phyloP scores from a whole-genome alignment of 2,329 filamentous ascomycete species.

The Fusarium verrucosum region DNA sequence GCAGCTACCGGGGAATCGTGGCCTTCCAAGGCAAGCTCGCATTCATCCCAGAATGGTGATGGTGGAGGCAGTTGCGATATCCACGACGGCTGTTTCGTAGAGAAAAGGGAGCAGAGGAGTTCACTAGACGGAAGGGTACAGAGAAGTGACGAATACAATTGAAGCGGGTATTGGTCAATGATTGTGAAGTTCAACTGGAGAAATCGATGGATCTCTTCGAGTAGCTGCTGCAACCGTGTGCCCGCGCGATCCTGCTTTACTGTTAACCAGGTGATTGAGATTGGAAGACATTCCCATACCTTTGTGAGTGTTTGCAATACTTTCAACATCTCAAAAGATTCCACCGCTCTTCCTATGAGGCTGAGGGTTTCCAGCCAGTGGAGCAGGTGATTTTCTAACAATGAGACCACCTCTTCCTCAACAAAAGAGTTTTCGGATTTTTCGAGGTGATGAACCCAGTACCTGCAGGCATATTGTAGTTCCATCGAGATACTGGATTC shows the following conservation, averaged over 20 bases:
- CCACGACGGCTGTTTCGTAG: neutral
- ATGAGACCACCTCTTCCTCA: neutral
- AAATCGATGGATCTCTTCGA: neutral
- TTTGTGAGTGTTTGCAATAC: neutral
- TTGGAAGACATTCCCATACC: neutral
- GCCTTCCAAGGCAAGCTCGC: neutral
- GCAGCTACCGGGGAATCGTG: neutral
- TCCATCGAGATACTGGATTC: neutral
- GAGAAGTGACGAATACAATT: neutral
- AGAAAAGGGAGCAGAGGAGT: neutral
- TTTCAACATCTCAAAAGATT: neutral
- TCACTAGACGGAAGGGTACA: neutral
- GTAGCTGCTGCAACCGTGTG: neutral
- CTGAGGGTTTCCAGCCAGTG: neutral
- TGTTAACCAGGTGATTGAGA: neutral
- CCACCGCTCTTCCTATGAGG: neutral
- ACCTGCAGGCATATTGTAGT: conserved; percentile 52
- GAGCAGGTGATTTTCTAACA: neutral
- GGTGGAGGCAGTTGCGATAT: neutral
- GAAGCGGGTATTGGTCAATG: neutral
- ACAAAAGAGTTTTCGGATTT: neutral
- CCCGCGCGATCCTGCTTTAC: neutral
- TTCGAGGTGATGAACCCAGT: conserved; percentile 44
- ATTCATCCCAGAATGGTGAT: neutral
- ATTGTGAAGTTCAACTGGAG: neutral